These are phyloP conservation scores for Fusarium illudens DNA, from an alignment of 2,329 filamentous ascomycete species.

Conservation along the genomic window DNA sequence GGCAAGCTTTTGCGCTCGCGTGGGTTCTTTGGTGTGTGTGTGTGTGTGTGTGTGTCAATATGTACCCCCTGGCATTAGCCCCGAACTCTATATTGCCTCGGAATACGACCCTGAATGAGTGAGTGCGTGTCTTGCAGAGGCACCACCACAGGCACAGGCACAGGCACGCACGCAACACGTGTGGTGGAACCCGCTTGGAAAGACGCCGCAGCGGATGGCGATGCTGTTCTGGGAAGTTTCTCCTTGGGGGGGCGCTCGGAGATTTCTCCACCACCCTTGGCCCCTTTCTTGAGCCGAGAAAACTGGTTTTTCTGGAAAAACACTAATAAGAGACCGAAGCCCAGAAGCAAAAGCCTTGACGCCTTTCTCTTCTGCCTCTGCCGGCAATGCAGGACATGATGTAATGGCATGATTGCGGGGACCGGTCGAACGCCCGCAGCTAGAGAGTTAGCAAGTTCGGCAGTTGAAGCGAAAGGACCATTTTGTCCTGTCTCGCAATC, in stretches of 20 bases:
- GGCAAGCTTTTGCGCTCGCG: background rate
- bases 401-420: background rate
- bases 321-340: no score
- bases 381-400: background rate
- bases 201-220: background rate
- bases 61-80: conserved; percentile 7
- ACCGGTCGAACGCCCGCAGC: background rate
- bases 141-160: background rate
- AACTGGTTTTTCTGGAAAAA: background rate
- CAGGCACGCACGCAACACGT: background rate
- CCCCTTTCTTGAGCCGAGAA: background rate
- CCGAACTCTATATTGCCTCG: background rate
- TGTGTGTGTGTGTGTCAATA: no score
- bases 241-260: background rate
- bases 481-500: background rate
- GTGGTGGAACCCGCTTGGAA: background rate
- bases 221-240: conserved; percentile 15
- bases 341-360: background rate
- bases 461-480: background rate
- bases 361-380: background rate
- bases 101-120: background rate
- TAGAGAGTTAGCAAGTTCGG: background rate
- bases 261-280: conserved; percentile 1
- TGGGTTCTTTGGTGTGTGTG: no score
- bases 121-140: background rate